Base-by-base conservation (phyloP, 164 flowering plant genomes). In the Liquidambar formosana region DNA sequence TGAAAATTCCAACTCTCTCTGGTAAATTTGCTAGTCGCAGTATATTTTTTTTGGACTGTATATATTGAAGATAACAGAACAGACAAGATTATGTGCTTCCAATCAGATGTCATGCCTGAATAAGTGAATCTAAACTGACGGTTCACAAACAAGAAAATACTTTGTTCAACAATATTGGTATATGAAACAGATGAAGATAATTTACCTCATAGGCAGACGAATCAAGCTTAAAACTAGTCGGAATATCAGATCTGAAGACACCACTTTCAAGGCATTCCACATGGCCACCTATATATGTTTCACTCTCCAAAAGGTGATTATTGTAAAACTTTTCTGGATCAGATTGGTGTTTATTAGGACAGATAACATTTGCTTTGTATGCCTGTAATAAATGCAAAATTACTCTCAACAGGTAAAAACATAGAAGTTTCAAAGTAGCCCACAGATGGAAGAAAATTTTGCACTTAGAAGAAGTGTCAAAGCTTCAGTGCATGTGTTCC, bases 251-350 rank as follows among this genome's bases (percentile, higher is more conserved):
- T 84, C 99, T 88, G 80, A 96, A 96, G 73, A 96, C 99, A 57
- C 99, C 99, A 85, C 96, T 93, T 86, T 96, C 99, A 59, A 96
- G 94, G 83, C 99, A 96, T 67, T 96, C 99, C 71, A 96, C 99
- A 80, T 96, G 99, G 28, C 99, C 99, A 74, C 99, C 99, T 15
- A 96, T 96, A 65, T 96, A 96, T 23, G 99, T 96, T 82, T 96
- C 99, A 71, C 98, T 96, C 80, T 96, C 99, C 76, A 96, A 79
- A 72, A 93, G 97, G 33, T 82, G 96, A 75, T 78, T 83, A 60
- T 85, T 81, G 52, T 89, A 76, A 76, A 96, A 96, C 84, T 88
- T 93, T 77, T 92, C 99, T 8, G 87, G 85, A 43, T 96, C 99
- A 63, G 92, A 83, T 72, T 89, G 99, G 80, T 96, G 93, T 73